Base-by-base conservation (phyloP, 176 grass and related monocot species). In the Oryza glaberrima region DNA sequence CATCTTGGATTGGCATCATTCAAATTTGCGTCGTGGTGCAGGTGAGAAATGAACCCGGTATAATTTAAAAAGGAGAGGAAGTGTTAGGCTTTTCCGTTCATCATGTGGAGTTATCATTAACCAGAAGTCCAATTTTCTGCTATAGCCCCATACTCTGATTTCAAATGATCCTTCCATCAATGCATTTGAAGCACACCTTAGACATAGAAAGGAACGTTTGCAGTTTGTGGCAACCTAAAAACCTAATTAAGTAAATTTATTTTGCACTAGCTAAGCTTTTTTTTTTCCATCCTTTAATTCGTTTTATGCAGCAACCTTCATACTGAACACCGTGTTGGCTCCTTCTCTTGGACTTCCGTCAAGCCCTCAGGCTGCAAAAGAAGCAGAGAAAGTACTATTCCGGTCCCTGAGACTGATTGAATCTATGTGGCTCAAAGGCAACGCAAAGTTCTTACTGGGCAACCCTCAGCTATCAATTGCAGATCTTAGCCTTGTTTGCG, bases 1-100 rank as follows among this genome's bases (percentile, higher is more conserved):
- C 8, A 83, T 95, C 76, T 90, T 98, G 85, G 95, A 98, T 91
- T 98, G 96, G 96, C 93, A 98, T 86, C 96, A 95, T 82, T 76
- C 87, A 4, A 98, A 98, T 80, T 79, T 95, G 68, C 90, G 95
- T 7, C 89, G 76, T 77, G 91, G 93, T 84, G 45, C 89, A 83
- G 86, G 93, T 98, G 70, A 74, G 70, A 75, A 76, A n/a, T 63
- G 9, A 63, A 1, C 16, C 30, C 44, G 23, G 19, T 6, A 36
- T 36, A 38, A 49, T 65, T 17, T 38, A 73, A 10, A 36, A 35
- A 26, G 35, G 4, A 36, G 35, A 36, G 35, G 35, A 5, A 36
- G 35, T 36, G 35, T 19, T 67, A 72, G 61, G 3, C 17, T 58
- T 17, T 75, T 54, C n/a, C 74, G 48, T 54, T 75, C 47, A 14